Evolutionary conservation across 768 basidiomycete genomes (phyloP), one percentile per base, ranked within the genome.

Genomic region (Austroboletus festivus): DNA sequence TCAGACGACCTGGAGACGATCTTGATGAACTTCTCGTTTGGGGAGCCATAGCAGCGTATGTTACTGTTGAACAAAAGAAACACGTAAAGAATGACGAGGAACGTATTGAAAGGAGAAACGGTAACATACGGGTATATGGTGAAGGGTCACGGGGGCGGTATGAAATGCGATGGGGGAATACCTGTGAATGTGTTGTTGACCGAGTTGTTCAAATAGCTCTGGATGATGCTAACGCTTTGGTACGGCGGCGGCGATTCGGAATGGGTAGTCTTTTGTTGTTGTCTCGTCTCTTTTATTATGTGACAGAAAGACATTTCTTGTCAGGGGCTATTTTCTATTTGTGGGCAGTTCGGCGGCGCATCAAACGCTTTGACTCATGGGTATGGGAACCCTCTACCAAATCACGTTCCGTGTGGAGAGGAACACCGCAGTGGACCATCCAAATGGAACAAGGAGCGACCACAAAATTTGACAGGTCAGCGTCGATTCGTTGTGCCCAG

Each of bases 281-380:
- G n/a, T n/a, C n/a, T n/a, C n/a, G n/a, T n/a, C n/a, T n/a, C n/a
- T n/a, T n/a, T n/a, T n/a, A n/a, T n/a, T n/a, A n/a, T n/a, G n/a
- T n/a, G n/a, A n/a, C n/a, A n/a, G n/a, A 11, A 28, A 28, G 26
- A 5, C 26, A 28, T 38, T 46, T 47, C 37, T n/a, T 28, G 13
- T 53, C 61, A 62, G 61, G 61, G 59, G 62, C 21, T 2, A n/a
- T n/a, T 39, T 52, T 38, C 62, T 49, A 52, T 57, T 59, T 68
- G 38, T 44, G 54, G 53, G n/a, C n/a, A n/a, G n/a, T n/a, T n/a
- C n/a, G n/a, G 22, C 18, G 35, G 15, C 21, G n/a, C 42, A 15
- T 31, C 40, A 19, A 33, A 37, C 52, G 34, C 47, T 41, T 51
- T 63, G 65, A 63, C 65, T 65, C 53, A 23, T 26, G 30, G 19